Evolutionary conservation across 2,329 filamentous ascomycete genomes (phyloP), one percentile per base, ranked within the genome.

Genomic region (Ceratocystis huliohia): DNA sequence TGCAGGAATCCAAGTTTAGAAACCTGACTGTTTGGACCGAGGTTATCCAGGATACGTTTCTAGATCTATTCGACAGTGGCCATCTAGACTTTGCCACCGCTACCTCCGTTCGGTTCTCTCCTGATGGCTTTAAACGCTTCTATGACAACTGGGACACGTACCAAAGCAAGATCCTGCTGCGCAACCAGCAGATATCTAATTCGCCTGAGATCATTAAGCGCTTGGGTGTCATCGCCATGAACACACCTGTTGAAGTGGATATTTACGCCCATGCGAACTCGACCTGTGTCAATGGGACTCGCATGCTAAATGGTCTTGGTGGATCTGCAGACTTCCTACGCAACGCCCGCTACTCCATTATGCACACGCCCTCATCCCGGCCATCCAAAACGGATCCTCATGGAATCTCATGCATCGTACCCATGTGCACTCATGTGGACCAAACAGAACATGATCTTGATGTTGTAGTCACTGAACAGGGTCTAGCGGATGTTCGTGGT

Each of bases 1-100:
- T 96, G 66, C 84, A 86, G 70, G 84, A 88, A 68, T 89, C 88
- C 70, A 87, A 92, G 75, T 96, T 96, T 81, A 83, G 84, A 74
- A 89, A 95, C 78, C 82, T 96, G 67, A 91, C 88, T 74, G 91
- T 96, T 48, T 96, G 91, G 91, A 96, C 91, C 28, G 91, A 96
- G 77, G 91, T 96, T 61, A 85, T 96, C 67, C 91, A 96, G 78
- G 91, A 96, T 75, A 91, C 88, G 25, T 96, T 96, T 84, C 83
- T 96, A 28, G 91, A 96, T 74, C 87, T 96, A 65, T 95, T 96
- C 76, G 91, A 96, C 79, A 88, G 84, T 68, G 91, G 90, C 30
- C 87, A 89, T 73, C 82, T 96, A 22, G 89, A 95, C 78, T 96
- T 94, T 72, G 91, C 91, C 57, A 96, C 91, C 0, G 90, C 91